phyloP scores from a whole-genome alignment of 2,329 filamentous ascomycete species.

The Phialocephala sp. region DNA sequence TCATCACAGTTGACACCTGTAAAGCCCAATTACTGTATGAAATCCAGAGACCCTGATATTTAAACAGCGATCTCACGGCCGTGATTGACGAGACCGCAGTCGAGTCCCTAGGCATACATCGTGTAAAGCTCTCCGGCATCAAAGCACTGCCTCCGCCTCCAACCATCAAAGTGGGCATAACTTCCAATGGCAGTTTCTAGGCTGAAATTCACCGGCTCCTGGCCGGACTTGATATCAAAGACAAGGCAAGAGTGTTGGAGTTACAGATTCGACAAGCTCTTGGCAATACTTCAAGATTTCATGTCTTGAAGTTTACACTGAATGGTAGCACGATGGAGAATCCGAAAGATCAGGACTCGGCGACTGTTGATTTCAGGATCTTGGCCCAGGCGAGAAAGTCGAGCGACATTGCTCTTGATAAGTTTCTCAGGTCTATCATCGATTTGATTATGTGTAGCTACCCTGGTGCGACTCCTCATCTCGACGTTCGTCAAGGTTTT shows the following conservation, averaged over 20 bases:
- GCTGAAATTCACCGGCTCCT: conserved; percentile 53
- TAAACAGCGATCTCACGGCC: conserved; percentile 46
- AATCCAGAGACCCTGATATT: conserved; percentile 47
- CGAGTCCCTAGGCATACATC: conserved; percentile 52
- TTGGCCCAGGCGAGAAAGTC: conserved; percentile 52
- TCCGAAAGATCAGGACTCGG: conserved; percentile 50
- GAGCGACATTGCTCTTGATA: conserved; percentile 41
- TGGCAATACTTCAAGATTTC: conserved; percentile 43
- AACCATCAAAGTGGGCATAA: conserved; percentile 51
- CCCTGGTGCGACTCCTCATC: conserved; percentile 49
- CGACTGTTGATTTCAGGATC: conserved; percentile 54
- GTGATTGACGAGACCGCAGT: conserved; percentile 45
- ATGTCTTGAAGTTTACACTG: conserved; percentile 44
- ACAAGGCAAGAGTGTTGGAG: conserved; percentile 52
- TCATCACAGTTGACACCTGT: conserved; percentile 36
- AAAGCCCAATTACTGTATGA: conserved; percentile 49
- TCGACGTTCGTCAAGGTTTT: conserved; percentile 48
- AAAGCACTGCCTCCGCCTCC: conserved; percentile 44
- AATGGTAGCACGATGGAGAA: conserved; percentile 48
- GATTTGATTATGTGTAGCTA: conserved; percentile 50
- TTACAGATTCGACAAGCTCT: conserved; percentile 45
- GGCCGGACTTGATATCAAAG: conserved; percentile 50
- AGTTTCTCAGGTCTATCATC: conserved; percentile 48
- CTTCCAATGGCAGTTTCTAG: conserved; percentile 51
- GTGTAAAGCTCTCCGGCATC: conserved; percentile 47